Conservation (phyloP, 208 protist genomes). For the Naegleria lovaniensis region DNA sequence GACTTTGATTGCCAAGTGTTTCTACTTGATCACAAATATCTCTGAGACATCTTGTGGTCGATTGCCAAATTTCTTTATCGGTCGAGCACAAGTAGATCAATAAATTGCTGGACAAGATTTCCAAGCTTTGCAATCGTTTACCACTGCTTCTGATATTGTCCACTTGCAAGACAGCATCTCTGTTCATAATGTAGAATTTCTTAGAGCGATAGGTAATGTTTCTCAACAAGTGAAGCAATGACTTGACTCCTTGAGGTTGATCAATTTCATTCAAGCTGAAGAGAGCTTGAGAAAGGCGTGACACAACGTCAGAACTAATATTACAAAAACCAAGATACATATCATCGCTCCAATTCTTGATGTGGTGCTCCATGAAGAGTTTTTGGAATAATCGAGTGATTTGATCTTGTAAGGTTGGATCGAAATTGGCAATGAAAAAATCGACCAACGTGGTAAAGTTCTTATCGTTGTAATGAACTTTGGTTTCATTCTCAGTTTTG, state of each 20-base stretch:
- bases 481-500: background rate
- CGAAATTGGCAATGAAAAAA: background rate
- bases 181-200: background rate
- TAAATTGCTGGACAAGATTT: background rate
- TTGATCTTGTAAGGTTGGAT: background rate
- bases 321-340: background rate
- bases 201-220: conserved; percentile 6
- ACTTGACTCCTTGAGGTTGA: background rate
- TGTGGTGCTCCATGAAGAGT: background rate
- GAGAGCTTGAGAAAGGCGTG: background rate
- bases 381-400: background rate
- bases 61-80: background rate
- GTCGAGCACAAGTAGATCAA: background rate
- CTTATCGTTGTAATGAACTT: background rate
- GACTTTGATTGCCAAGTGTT: background rate
- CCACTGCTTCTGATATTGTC: background rate
- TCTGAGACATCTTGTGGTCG: background rate
- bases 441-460: background rate
- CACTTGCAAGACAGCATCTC: background rate
- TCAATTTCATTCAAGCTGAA: background rate
- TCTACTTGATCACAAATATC: conserved; percentile 27
- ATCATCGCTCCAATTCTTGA: background rate
- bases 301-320: background rate
- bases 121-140: background rate
- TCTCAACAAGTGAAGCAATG: background rate